Percentiles rank a stretch among this genome's conserved stretches.
These are phyloP conservation scores for Colletotrichum trifolii DNA, from an alignment of 2,329 filamentous ascomycete genomes.

Conservation along the genomic window DNA sequence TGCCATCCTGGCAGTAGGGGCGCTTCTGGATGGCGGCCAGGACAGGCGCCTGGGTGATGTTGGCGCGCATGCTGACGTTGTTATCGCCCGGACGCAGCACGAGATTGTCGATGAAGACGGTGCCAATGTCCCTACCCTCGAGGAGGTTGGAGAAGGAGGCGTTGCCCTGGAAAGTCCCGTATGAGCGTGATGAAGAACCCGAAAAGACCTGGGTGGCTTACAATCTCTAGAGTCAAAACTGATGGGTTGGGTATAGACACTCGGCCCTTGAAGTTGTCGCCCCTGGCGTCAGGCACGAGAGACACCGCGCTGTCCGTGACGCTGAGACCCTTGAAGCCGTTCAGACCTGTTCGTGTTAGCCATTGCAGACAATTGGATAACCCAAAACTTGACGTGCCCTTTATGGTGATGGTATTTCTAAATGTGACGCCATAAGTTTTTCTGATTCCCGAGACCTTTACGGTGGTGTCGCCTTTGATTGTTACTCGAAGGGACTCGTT, in stretches of 20 bases:
- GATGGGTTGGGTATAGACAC: constrained; percentile 73
- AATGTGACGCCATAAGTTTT: constrained; percentile 63
- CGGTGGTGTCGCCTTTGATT: constrained; percentile 62
- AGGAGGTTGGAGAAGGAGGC: constrained; percentile 70
- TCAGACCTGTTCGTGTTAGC: constrained; percentile 51
- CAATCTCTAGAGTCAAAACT: constrained; percentile 71
- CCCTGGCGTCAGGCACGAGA: constrained; percentile 50
- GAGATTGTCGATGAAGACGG: constrained; percentile 67
- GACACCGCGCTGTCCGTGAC: constrained; percentile 63
- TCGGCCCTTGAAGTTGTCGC: constrained; percentile 70
- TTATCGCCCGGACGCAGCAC: constrained; percentile 69
- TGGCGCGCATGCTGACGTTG: constrained; percentile 63
- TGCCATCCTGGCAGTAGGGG: constrained; percentile 64
- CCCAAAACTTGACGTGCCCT: constrained; percentile 43
- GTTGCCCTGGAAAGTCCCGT: constrained; percentile 62
- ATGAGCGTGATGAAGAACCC: constrained; percentile 1
- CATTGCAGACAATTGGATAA: background rate
- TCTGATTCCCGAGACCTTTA: constrained; percentile 62
- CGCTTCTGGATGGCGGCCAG: constrained; percentile 53
- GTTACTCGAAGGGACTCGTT: constrained; percentile 62
- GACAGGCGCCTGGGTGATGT: constrained; percentile 61
- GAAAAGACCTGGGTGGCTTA: constrained; percentile 49
- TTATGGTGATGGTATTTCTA: constrained; percentile 64
- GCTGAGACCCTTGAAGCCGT: constrained; percentile 65
- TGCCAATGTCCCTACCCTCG: constrained; percentile 63